Conservation (phyloP, 2,329 filamentous ascomycete genomes). For the Paramyrothecium roridum region DNA sequence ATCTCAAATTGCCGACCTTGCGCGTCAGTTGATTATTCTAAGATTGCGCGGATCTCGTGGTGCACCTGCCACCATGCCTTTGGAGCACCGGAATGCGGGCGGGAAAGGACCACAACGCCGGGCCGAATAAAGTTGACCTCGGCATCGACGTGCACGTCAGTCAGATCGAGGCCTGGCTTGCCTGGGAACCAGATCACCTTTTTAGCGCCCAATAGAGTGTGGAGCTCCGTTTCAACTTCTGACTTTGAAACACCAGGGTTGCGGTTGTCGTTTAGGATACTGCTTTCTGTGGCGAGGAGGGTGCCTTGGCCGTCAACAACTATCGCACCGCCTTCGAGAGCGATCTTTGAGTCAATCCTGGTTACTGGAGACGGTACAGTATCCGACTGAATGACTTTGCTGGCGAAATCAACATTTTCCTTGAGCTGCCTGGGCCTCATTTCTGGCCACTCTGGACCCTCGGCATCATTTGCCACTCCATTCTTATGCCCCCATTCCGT, state of each 20-base stretch:
- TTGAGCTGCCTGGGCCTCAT: not conserved
- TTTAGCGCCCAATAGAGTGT: conserved; percentile 13
- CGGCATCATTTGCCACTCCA: not conserved
- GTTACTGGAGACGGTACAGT: conserved; percentile 4
- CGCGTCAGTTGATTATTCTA: conserved; percentile 13
- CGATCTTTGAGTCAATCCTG: conserved; percentile 9
- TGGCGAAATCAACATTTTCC: not conserved
- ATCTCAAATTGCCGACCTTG: conserved; percentile 15
- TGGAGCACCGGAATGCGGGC: conserved; percentile 6
- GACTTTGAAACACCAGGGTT: conserved; percentile 15
- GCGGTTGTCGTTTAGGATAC: conserved; percentile 23
- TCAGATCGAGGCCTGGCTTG: conserved; percentile 14
- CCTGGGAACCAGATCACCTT: conserved; percentile 26
- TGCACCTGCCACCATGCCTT: conserved; percentile 14
- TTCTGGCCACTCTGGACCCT: not conserved
- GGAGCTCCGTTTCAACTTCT: conserved; percentile 17
- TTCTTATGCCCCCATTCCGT: conserved; percentile 23
- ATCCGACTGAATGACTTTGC: not conserved
- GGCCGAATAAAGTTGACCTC: conserved; percentile 19
- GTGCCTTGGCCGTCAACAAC: conserved; percentile 25
- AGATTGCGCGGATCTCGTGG: conserved; percentile 13
- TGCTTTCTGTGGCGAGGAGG: conserved; percentile 21
- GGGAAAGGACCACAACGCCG: conserved; percentile 17
- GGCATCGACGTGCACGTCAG: conserved; percentile 25
- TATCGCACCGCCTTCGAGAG: conserved; percentile 15